A percentile compares a stretch with the other conserved stretches of the same genome.
Evolutionary conservation across 176 grass and related monocot species (phyloP).

Genomic region (Juncus effusus): DNA sequence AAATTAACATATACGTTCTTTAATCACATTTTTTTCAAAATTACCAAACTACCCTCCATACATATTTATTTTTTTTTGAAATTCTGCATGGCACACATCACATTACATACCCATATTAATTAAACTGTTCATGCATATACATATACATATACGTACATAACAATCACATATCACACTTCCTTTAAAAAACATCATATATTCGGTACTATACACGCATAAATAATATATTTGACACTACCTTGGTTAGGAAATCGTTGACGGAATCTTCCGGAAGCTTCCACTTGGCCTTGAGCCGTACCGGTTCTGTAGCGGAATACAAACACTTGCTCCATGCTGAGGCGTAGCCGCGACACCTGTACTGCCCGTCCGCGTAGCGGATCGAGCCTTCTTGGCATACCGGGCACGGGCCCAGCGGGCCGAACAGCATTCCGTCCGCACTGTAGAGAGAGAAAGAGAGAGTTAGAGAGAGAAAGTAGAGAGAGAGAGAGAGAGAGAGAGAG

Average conservation of each 20-base stretch:
- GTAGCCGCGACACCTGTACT: slow-evolving; percentile 70
- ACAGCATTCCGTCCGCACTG: slow-evolving; percentile 96
- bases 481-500: too few relatives aligned
- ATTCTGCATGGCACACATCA: too few relatives aligned
- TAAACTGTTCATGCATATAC: too few relatives aligned
- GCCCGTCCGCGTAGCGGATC: slow-evolving; percentile 60
- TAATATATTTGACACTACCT: slow-evolving; percentile 37
- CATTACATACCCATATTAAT: too few relatives aligned
- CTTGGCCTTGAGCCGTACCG: slow-evolving; percentile 66
- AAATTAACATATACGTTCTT: too few relatives aligned
- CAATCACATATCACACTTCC: too few relatives aligned
- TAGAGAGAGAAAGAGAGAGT: slow-evolving; percentile 1
- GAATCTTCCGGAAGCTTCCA: slow-evolving; percentile 70
- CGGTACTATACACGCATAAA: too few relatives aligned
- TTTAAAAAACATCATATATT: too few relatives aligned
- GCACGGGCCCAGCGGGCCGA: slow-evolving; percentile 79
- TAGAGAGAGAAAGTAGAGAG: not conserved
- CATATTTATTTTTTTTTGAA: too few relatives aligned
- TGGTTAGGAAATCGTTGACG: slow-evolving; percentile 61
- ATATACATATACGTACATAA: too few relatives aligned
- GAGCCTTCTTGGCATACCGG: slow-evolving; percentile 57
- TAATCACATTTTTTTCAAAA: too few relatives aligned
- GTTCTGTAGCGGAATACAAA: slow-evolving; percentile 65
- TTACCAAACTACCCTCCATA: too few relatives aligned
- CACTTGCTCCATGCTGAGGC: slow-evolving; percentile 94